Percentiles rank a stretch among this genome's conserved stretches.
phyloP scores from a whole-genome alignment of 2,329 filamentous ascomycete species.

The Colletotrichum higginsianum region DNA sequence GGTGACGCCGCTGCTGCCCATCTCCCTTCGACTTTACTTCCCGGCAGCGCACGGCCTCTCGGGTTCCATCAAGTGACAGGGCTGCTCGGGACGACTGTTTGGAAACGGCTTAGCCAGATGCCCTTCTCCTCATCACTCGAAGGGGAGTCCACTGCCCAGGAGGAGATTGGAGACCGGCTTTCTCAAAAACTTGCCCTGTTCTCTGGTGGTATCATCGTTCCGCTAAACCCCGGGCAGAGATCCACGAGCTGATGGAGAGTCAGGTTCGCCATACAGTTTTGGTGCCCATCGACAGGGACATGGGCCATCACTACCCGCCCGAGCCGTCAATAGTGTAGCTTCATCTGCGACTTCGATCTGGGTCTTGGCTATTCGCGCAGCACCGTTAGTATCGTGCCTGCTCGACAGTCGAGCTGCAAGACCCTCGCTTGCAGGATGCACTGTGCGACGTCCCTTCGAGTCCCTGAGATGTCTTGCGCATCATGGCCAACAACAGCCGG shows the following conservation, averaged over 20 bases:
- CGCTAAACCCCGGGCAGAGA: constrained; percentile 5
- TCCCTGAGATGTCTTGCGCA: neutral
- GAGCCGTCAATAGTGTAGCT: constrained; percentile 7
- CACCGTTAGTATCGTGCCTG: too few relatives aligned
- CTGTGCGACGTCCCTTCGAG: neutral
- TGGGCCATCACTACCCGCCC: constrained; percentile 4
- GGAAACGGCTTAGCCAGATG: constrained; percentile 10
- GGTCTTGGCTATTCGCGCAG: neutral
- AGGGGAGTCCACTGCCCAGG: neutral
- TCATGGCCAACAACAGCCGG: neutral
- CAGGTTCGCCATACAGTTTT: neutral
- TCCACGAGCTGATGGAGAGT: neutral
- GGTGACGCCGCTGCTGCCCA: constrained; percentile 9
- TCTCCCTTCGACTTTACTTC: neutral
- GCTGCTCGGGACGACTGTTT: constrained; percentile 23
- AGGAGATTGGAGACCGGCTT: too few relatives aligned
- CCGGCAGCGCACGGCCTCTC: constrained; percentile 17
- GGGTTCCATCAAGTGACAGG: constrained; percentile 3
- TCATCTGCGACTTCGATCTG: constrained; percentile 1
- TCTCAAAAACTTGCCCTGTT: neutral
- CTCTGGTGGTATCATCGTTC: constrained; percentile 4
- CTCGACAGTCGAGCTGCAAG: neutral
- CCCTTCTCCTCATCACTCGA: neutral
- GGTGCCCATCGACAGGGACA: constrained; percentile 2
- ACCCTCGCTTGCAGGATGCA: neutral